Conservation (phyloP, 2,329 filamentous ascomycete species). For the Shiraia bambusicola region DNA sequence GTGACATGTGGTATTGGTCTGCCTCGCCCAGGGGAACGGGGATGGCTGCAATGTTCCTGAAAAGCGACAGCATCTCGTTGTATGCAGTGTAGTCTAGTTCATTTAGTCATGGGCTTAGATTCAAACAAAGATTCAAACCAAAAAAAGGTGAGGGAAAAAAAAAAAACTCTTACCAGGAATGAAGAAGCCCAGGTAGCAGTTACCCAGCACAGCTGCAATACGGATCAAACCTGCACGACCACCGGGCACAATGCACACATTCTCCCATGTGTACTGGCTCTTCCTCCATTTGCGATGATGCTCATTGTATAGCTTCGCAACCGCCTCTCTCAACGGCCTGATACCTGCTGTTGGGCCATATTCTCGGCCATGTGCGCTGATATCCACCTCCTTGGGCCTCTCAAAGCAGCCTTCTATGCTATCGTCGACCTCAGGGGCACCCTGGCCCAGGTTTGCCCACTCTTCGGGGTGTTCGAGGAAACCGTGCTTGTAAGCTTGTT, state of each 20-base stretch:
- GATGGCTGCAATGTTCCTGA: conserved; percentile 68
- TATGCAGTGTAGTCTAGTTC: conserved; percentile 81
- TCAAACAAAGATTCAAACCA: no score
- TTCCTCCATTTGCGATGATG: conserved; percentile 85
- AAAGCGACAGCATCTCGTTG: conserved; percentile 94
- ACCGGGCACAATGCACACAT: conserved; percentile 93
- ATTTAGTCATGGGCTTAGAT: conserved; percentile 8
- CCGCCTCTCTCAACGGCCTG: conserved; percentile 82
- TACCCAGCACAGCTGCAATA: conserved; percentile 90
- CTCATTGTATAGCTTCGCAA: conserved; percentile 89
- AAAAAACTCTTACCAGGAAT: conserved; percentile 65
- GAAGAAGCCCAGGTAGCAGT: conserved; percentile 91
- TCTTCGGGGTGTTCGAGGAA: conserved; percentile 76
- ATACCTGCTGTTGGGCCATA: conserved; percentile 94
- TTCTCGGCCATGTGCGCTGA: conserved; percentile 77
- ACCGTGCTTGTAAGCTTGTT: conserved; percentile 85
- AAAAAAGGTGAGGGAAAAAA: no score
- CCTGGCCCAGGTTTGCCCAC: conserved; percentile 95
- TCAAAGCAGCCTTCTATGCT: conserved; percentile 88
- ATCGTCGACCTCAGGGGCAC: conserved; percentile 90
- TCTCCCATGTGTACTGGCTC: conserved; percentile 94
- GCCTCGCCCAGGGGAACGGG: conserved; percentile 70
- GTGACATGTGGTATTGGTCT: conserved; percentile 90
- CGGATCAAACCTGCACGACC: conserved; percentile 90
- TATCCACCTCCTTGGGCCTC: conserved; percentile 74